A percentile compares a stretch with the other conserved stretches of the same genome.
Conservation (phyloP, 1,139 yeast species). For the Blastobotrys serpentis region DNA sequence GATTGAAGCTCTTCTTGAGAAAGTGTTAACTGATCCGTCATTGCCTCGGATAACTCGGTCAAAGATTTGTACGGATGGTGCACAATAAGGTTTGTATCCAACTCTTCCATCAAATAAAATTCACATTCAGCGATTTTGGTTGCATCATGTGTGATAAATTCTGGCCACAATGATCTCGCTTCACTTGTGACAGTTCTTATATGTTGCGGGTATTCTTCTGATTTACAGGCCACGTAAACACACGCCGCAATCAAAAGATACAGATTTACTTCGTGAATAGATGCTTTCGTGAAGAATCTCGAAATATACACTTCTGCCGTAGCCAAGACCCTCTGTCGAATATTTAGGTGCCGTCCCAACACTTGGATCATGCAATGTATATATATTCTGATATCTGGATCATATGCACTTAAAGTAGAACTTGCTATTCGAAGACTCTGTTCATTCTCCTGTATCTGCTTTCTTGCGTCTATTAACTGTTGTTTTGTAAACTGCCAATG, state of each 20-base stretch:
- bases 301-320: constrained; percentile 84
- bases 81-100: constrained; percentile 74
- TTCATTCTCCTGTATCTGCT: constrained; percentile 35
- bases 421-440: constrained; percentile 20
- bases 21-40: constrained; percentile 41
- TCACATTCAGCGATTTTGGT: constrained; percentile 96
- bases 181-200: constrained; percentile 79
- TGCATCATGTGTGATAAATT: constrained; percentile 86
- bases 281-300: constrained; percentile 69
- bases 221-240: constrained; percentile 85
- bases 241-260: constrained; percentile 82
- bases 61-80: constrained; percentile 89
- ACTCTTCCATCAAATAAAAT: constrained; percentile 85
- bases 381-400: constrained; percentile 45
- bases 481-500: constrained; percentile 62
- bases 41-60: constrained; percentile 53
- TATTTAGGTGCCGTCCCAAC: constrained; percentile 71
- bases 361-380: constrained; percentile 47
- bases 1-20: constrained; percentile 75
- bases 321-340: constrained; percentile 80
- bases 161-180: constrained; percentile 93
- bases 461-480: constrained; percentile 44
- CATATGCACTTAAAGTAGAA: constrained; percentile 33
- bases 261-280: constrained; percentile 76
- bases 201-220: constrained; percentile 94